Percentiles rank a stretch among this genome's conserved stretches.
Evolutionary conservation across 2,329 filamentous ascomycete genomes (phyloP).

Genomic region (Volutella citrinella): DNA sequence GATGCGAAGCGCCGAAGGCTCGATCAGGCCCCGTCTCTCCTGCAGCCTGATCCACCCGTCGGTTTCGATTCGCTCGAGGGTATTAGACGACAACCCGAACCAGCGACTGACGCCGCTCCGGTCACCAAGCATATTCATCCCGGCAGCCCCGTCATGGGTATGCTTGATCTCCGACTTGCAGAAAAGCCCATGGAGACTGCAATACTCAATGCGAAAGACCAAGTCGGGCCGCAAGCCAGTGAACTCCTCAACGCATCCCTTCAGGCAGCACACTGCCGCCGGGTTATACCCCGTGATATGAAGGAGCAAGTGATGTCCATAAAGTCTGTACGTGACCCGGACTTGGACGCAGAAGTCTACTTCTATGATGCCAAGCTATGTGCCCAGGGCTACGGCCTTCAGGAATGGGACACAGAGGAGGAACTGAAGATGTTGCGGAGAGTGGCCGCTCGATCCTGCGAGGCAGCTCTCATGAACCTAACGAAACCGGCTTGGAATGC

Average conservation of each 20-base stretch:
- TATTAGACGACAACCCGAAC: too few species aligned
- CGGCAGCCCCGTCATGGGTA: conserved; percentile 3
- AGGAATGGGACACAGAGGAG: neutral
- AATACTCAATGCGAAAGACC: neutral
- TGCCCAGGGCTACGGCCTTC: neutral
- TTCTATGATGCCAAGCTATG: conserved; percentile 2
- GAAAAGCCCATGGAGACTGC: conserved; percentile 1
- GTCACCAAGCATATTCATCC: too few species aligned
- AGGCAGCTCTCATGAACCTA: conserved; percentile 1
- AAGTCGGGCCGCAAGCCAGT: neutral
- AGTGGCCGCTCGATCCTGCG: neutral
- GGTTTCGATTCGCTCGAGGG: too few species aligned
- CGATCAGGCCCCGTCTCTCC: too few species aligned
- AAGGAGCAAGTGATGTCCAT: neutral
- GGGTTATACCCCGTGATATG: neutral
- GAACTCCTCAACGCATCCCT: neutral
- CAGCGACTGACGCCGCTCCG: too few species aligned
- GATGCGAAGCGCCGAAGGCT: too few species aligned
- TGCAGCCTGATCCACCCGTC: too few species aligned
- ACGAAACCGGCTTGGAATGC: conserved; percentile 7
- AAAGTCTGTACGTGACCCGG: neutral
- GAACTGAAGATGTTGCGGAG: conserved; percentile 1
- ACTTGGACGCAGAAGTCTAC: neutral
- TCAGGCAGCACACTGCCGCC: neutral
- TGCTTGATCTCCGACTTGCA: conserved; percentile 1